Evolutionary conservation across 2,329 filamentous ascomycete species (phyloP).

Genomic region (Neofusicoccum parvum): DNA sequence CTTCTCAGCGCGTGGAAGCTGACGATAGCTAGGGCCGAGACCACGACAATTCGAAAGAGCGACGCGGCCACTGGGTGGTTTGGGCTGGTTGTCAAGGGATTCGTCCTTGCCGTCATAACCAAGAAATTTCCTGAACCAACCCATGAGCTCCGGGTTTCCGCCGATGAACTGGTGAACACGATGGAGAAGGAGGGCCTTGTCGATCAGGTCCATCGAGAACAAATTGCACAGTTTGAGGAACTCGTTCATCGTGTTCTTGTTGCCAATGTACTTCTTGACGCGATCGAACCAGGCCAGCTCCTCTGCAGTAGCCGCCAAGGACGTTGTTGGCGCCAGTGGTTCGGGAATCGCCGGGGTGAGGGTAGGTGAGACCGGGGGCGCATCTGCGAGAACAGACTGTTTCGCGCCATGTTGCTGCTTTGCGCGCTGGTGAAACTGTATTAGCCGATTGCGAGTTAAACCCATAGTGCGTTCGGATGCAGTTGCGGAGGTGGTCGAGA

Average conservation of each 20-base stretch:
- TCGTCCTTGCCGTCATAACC: slow-evolving; percentile 66
- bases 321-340: slow-evolving; percentile 76
- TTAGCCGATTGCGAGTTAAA: neutral
- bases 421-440: slow-evolving; percentile 58
- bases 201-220: slow-evolving; percentile 90
- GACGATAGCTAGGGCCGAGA: slow-evolving; percentile 91
- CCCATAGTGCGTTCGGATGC: too few relatives aligned
- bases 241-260: slow-evolving; percentile 89
- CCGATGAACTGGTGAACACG: slow-evolving; percentile 86
- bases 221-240: slow-evolving; percentile 97
- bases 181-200: slow-evolving; percentile 78
- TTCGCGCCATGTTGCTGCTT: slow-evolving; percentile 68
- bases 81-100: slow-evolving; percentile 72
- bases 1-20: slow-evolving; percentile 87
- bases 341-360: slow-evolving; percentile 86
- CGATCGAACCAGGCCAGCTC: slow-evolving; percentile 94
- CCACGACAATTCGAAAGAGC: slow-evolving; percentile 93
- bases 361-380: slow-evolving; percentile 74
- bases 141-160: slow-evolving; percentile 83
- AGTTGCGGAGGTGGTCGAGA: neutral
- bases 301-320: slow-evolving; percentile 74
- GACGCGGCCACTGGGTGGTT: slow-evolving; percentile 75
- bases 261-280: slow-evolving; percentile 93
- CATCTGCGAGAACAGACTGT: slow-evolving; percentile 59
- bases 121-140: slow-evolving; percentile 84